phyloP scores from a whole-genome alignment of 1,284 basidiomycete genomes.

The Ceratorhiza oryzae-sativae region DNA sequence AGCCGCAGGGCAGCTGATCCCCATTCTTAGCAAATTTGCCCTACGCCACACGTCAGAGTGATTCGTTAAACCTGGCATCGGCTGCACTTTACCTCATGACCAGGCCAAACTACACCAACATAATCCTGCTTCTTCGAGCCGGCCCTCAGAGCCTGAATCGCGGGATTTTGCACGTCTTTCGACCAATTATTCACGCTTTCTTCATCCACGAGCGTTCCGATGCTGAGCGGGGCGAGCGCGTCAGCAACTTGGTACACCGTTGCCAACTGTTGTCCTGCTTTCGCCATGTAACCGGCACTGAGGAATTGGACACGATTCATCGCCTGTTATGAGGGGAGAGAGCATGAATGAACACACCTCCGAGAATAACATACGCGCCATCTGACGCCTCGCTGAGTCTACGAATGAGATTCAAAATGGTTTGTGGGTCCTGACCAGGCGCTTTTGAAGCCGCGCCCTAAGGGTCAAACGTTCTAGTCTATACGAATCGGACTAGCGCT shows the following conservation, averaged over 20 bases:
- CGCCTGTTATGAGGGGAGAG: not conserved
- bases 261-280: constrained; percentile 29
- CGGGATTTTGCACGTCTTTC: constrained; percentile 13
- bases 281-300: constrained; percentile 28
- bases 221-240: constrained; percentile 11
- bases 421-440: constrained; percentile 66
- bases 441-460: constrained; percentile 68
- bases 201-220: constrained; percentile 20
- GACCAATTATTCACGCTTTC: constrained; percentile 8
- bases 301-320: not conserved
- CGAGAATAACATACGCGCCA: constrained; percentile 65
- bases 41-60: constrained; percentile 50
- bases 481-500: constrained; percentile 52
- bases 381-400: constrained; percentile 67
- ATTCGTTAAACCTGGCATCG: constrained; percentile 10
- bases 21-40: constrained; percentile 73
- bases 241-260: constrained; percentile 18
- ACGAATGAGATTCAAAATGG: constrained; percentile 61
- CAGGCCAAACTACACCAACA: constrained; percentile 75
- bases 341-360: constrained; percentile 18
- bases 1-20: constrained; percentile 60
- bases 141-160: constrained; percentile 47
- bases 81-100: constrained; percentile 67
- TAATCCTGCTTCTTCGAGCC: constrained; percentile 63
- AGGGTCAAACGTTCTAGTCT: not conserved